Evolutionary conservation across 108 stramenopile genomes (phyloP).

Genomic region (Seminavis robusta): DNA sequence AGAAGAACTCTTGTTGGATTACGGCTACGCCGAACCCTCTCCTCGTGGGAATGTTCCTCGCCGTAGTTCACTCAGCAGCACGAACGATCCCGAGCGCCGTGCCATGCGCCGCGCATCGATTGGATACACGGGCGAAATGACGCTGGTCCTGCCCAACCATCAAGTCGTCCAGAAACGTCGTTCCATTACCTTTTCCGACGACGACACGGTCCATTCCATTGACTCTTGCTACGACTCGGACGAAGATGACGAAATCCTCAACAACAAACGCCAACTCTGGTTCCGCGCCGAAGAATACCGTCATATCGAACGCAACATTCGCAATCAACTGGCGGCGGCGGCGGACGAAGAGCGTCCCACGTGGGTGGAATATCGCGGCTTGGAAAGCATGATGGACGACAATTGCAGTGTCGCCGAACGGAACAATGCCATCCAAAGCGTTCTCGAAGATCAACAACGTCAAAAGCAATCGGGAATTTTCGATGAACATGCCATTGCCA

Average conservation of each 20-base stretch:
- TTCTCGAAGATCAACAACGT: constrained; percentile 6
- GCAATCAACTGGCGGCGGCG: not conserved
- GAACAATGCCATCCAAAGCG: constrained; percentile 4
- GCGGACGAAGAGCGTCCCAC: not conserved
- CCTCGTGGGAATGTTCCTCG: constrained; percentile 3
- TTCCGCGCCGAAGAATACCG: constrained; percentile 15
- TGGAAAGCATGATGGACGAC: constrained; percentile 10
- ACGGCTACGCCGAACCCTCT: constrained; percentile 11
- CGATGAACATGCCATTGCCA: constrained; percentile 7
- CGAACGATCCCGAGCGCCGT: no score
- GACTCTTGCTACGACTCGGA: constrained; percentile 5
- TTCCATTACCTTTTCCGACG: constrained; percentile 11
- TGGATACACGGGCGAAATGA: constrained; percentile 16
- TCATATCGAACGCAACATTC: no score
- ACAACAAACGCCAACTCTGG: constrained; percentile 8
- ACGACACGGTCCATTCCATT: constrained; percentile 1
- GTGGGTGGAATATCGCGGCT: constrained; percentile 9
- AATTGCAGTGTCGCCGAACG: not conserved
- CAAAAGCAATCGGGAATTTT: constrained; percentile 3
- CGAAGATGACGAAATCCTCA: constrained; percentile 7
- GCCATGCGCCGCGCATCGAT: constrained; percentile 7
- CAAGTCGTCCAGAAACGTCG: not conserved
- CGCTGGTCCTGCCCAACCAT: constrained; percentile 2
- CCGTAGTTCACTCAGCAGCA: constrained; percentile 8
- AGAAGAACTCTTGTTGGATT: constrained; percentile 14